A percentile compares a stretch with the other conserved stretches of the same genome.
These are phyloP conservation scores for Beauveria asiatica DNA, from an alignment of 2,329 filamentous ascomycete genomes.

Conservation along the genomic window DNA sequence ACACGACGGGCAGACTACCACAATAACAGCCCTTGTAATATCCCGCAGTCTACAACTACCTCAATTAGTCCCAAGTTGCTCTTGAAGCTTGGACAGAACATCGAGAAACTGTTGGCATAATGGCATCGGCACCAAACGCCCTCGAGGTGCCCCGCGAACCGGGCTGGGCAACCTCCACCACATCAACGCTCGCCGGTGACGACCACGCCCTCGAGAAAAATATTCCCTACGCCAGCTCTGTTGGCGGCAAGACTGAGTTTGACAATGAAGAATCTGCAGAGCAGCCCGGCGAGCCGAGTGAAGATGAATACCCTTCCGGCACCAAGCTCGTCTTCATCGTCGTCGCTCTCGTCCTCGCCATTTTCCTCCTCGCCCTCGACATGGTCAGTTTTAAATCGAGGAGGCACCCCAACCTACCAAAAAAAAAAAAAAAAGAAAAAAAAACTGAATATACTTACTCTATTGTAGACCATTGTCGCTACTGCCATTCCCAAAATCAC, in stretches of 20 bases:
- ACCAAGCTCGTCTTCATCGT: constrained; percentile 12
- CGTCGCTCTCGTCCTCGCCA: constrained; percentile 13
- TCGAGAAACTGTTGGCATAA: background rate
- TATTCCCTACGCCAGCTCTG: background rate
- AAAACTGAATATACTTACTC: background rate
- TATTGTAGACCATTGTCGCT: constrained; percentile 35
- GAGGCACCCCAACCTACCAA: no score
- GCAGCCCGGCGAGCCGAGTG: background rate
- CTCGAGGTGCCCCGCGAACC: constrained; percentile 6
- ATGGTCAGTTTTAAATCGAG: background rate
- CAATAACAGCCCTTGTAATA: no score
- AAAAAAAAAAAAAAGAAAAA: no score
- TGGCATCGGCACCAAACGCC: constrained; percentile 3
- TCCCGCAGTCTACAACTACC: no score
- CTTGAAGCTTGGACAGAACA: no score
- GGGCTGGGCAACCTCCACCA: constrained; percentile 3
- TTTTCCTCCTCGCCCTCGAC: constrained; percentile 13
- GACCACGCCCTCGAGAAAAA: constrained; percentile 3
- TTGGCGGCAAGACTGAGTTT: background rate
- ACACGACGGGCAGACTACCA: no score
- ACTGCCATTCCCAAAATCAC: constrained; percentile 43
- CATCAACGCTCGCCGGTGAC: constrained; percentile 4
- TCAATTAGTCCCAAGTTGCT: no score
- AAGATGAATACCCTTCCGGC: constrained; percentile 11
- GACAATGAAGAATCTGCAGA: background rate